Evolutionary conservation across 805 yeast genomes (phyloP).

Genomic region (Barnettozyma populi): DNA sequence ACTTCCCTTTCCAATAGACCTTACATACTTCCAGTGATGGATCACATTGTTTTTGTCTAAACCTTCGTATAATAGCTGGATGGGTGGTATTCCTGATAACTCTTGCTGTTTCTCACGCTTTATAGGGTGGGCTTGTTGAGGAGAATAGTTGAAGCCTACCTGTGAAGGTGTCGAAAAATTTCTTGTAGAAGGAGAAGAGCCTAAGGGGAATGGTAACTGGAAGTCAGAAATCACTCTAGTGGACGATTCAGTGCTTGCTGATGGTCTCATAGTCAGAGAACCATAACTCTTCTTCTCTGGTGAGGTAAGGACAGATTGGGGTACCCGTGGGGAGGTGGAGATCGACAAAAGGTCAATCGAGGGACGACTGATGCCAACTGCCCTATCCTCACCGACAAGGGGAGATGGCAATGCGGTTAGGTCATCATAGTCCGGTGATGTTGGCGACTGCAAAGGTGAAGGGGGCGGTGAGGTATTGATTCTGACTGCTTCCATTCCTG

Average conservation of each 20-base stretch:
- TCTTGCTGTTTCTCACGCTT: not conserved
- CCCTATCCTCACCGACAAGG: not conserved
- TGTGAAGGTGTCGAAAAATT: conserved; percentile 16
- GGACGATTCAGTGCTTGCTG: conserved; percentile 1
- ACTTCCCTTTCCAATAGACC: conserved; percentile 58
- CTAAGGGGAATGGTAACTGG: not conserved
- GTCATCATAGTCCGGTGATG: not conserved
- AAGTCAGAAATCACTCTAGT: conserved; percentile 1
- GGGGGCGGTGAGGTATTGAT: conserved; percentile 8
- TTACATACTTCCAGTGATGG: conserved; percentile 29
- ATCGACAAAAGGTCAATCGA: not conserved
- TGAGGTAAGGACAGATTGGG: not conserved
- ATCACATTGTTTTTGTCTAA: conserved; percentile 10
- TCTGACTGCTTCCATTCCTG: not conserved
- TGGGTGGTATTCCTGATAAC: not conserved
- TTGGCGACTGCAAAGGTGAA: not conserved
- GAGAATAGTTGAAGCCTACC: not conserved
- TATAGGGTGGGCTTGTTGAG: not conserved
- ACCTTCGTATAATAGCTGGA: conserved; percentile 11
- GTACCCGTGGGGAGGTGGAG: conserved; percentile 3
- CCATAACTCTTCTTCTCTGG: conserved; percentile 16
- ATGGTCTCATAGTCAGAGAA: conserved; percentile 13
- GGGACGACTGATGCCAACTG: not conserved
- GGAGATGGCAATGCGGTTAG: not conserved
- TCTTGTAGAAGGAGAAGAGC: conserved; percentile 14